These are phyloP conservation scores for Aegilops longissima DNA, from an alignment of 176 grass and related monocot species.

Conservation along the genomic window DNA sequence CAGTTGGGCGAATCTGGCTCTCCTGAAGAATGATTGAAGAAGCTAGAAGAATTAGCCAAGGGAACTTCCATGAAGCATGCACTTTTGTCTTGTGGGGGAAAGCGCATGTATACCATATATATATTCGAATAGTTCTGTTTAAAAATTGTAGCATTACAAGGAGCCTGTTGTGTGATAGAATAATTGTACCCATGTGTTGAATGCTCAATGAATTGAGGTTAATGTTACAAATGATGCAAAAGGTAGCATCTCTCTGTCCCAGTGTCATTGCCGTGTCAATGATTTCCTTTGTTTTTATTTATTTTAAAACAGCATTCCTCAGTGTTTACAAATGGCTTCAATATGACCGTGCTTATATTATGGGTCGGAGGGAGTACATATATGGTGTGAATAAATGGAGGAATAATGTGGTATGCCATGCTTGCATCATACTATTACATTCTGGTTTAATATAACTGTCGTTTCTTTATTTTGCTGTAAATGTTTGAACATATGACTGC, in stretches of 20 bases:
- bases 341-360: neutral
- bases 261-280: neutral
- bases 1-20: conserved; percentile 55
- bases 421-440: too few species aligned
- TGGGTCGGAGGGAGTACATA: too few species aligned
- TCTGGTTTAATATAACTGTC: too few species aligned
- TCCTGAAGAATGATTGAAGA: conserved; percentile 80
- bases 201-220: conserved; percentile 32
- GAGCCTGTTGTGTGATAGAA: conserved; percentile 26
- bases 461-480: too few species aligned
- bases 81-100: neutral
- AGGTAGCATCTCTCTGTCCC: neutral
- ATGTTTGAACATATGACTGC: too few species aligned
- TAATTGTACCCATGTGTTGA: conserved; percentile 34
- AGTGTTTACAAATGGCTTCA: neutral
- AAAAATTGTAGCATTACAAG: neutral
- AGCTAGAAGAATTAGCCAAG: conserved; percentile 70
- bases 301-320: neutral
- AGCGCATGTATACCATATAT: too few species aligned
- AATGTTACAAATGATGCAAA: neutral
- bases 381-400: too few species aligned
- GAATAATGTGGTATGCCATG: too few species aligned
- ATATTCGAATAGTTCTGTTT: neutral
- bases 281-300: neutral
- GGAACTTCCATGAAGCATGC: conserved; percentile 56